Conservation (phyloP, 2,329 filamentous ascomycete genomes). For the Colletotrichum cordylinicola region DNA sequence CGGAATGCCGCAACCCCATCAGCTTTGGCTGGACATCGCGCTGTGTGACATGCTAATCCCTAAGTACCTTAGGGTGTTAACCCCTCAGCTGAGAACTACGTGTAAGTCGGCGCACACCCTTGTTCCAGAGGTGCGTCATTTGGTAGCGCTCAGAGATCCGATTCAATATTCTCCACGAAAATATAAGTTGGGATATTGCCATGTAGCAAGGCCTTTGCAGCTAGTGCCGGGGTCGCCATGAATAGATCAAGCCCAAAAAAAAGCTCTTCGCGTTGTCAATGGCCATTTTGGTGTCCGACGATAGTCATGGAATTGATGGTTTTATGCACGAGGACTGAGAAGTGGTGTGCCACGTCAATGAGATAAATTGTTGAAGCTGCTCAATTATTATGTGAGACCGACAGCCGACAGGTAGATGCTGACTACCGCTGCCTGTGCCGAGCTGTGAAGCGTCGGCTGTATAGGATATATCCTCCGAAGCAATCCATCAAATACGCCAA, state of each 20-base stretch:
- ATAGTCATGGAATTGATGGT: not conserved
- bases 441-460: not conserved
- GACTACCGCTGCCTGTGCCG: too few relatives aligned
- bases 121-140: not conserved
- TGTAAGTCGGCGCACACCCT: not conserved
- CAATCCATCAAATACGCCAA: not conserved
- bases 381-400: not conserved
- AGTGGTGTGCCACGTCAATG: not conserved
- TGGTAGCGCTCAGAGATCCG: not conserved
- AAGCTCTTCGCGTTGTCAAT: not conserved
- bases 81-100: not conserved
- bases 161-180: not conserved
- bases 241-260: not conserved
- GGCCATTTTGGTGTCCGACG: not conserved
- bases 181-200: not conserved
- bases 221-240: not conserved
- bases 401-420: not conserved
- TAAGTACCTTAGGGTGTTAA: not conserved
- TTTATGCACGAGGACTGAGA: not conserved
- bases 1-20: not conserved
- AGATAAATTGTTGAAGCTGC: not conserved
- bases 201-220: not conserved
- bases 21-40: not conserved
- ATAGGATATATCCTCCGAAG: slow-evolving; percentile 19
- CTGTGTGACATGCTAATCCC: not conserved